A percentile compares a stretch with the other conserved stretches of the same genome.
Evolutionary conservation across 371 early-diverging fungal species (phyloP).

Genomic region (Mucor plumbeus): DNA sequence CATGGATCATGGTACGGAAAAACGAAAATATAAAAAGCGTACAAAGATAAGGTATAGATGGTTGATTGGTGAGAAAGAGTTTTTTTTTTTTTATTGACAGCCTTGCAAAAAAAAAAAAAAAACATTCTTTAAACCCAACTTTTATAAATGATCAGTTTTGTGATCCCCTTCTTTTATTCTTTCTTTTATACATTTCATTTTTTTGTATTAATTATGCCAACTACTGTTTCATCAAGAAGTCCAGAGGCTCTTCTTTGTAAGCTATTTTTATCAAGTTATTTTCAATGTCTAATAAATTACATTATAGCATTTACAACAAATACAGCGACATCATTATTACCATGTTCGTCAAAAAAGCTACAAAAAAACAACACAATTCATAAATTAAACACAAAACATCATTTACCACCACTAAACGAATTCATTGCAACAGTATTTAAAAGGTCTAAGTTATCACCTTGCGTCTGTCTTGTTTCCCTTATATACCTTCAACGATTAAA

Average conservation of each 20-base stretch:
- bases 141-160: conserved; percentile 6
- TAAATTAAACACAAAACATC: conserved; percentile 13
- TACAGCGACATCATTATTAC: conserved; percentile 53
- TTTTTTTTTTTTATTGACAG: conserved; percentile 1
- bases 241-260: conserved; percentile 56
- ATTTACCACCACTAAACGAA: conserved; percentile 44
- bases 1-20: conserved; percentile 1
- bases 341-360: conserved; percentile 30
- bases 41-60: not conserved
- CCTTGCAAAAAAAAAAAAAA: not conserved
- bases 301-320: conserved; percentile 46
- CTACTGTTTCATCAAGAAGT: conserved; percentile 52
- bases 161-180: conserved; percentile 6
- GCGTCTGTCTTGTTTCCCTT: conserved; percentile 65
- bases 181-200: not conserved
- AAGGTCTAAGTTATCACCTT: conserved; percentile 48
- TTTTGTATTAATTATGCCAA: conserved; percentile 17
- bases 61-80: conserved; percentile 3
- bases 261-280: not conserved
- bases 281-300: conserved; percentile 2
- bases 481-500: conserved; percentile 81
- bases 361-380: conserved; percentile 4
- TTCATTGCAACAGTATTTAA: conserved; percentile 49
- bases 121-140: not conserved
- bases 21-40: not conserved